Conservation (phyloP, 257 asterid species). For the Anisodus acutangulus region DNA sequence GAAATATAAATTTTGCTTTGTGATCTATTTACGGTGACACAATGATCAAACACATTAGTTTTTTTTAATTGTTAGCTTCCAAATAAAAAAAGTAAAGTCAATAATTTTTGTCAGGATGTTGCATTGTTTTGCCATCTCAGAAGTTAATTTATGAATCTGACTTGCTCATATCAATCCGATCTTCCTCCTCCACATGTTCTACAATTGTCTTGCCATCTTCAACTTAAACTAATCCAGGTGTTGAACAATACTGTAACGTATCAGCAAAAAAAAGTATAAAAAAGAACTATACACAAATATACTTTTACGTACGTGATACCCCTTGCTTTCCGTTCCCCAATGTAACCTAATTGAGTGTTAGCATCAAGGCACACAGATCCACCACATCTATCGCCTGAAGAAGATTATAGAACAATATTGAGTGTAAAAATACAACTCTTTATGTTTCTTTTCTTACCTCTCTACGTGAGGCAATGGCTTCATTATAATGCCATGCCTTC, state of each 20-base stretch:
- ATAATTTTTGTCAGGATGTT: background rate
- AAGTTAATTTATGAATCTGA: slow-evolving; percentile 13
- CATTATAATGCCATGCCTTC: too few species aligned
- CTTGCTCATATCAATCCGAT: background rate
- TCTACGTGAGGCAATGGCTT: too few species aligned
- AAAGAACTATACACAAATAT: background rate
- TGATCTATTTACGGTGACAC: background rate
- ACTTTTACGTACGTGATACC: background rate
- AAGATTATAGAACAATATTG: too few species aligned
- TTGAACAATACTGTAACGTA: background rate
- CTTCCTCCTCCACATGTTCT: background rate
- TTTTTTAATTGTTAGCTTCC: background rate
- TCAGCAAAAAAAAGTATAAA: background rate
- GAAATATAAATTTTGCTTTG: background rate
- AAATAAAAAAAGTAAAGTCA: background rate
- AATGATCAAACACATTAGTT: background rate
- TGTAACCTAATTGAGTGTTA: background rate
- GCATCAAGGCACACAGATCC: slow-evolving; percentile 1
- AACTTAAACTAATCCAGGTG: slow-evolving; percentile 2
- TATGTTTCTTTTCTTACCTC: too few species aligned
- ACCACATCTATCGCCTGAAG: too few species aligned
- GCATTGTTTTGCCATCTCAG: slow-evolving; percentile 1
- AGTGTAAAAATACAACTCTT: too few species aligned
- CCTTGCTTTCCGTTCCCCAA: slow-evolving; percentile 8
- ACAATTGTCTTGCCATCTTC: background rate